A percentile compares a stretch with the other conserved stretches of the same genome.
Evolutionary conservation across 768 basidiomycete genomes (phyloP).

Genomic region (Mycena polygramma): DNA sequence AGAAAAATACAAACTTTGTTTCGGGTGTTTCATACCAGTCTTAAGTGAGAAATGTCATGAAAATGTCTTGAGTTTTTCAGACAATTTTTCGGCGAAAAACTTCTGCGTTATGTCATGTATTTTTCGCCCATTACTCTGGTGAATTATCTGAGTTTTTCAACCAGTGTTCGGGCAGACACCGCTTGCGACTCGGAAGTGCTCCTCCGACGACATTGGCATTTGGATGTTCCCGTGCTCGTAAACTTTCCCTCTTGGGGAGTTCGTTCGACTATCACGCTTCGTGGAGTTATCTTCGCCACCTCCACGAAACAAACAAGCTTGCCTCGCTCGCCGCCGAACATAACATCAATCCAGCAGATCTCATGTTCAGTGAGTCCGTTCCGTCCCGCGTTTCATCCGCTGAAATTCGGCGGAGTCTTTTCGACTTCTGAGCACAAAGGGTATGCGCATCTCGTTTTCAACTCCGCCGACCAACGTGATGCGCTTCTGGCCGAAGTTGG

Average conservation of each 20-base stretch:
- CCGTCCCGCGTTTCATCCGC: neutral
- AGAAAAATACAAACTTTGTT: too few species aligned
- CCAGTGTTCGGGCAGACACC: slow-evolving; percentile 8
- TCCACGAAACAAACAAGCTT: slow-evolving; percentile 11
- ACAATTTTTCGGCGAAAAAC: too few species aligned
- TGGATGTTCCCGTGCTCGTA: slow-evolving; percentile 2
- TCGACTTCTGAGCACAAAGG: slow-evolving; percentile 14
- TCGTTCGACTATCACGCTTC: neutral
- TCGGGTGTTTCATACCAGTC: too few species aligned
- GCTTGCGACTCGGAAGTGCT: slow-evolving; percentile 1
- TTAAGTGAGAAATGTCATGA: too few species aligned
- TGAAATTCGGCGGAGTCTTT: neutral
- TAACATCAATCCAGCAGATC: neutral
- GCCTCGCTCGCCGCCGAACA: neutral
- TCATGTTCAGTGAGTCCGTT: slow-evolving; percentile 7
- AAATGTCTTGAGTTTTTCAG: too few species aligned
- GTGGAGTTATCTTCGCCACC: slow-evolving; percentile 15
- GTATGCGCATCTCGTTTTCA: slow-evolving; percentile 1
- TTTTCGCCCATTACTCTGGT: too few species aligned
- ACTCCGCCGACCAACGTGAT: neutral
- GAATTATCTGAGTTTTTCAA: too few species aligned
- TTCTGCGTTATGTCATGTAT: too few species aligned
- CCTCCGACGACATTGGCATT: neutral
- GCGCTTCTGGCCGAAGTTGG: neutral
- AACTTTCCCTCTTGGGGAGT: slow-evolving; percentile 13